phyloP scores from a whole-genome alignment of 2,329 filamentous ascomycete genomes.

The Penicillium sp. region DNA sequence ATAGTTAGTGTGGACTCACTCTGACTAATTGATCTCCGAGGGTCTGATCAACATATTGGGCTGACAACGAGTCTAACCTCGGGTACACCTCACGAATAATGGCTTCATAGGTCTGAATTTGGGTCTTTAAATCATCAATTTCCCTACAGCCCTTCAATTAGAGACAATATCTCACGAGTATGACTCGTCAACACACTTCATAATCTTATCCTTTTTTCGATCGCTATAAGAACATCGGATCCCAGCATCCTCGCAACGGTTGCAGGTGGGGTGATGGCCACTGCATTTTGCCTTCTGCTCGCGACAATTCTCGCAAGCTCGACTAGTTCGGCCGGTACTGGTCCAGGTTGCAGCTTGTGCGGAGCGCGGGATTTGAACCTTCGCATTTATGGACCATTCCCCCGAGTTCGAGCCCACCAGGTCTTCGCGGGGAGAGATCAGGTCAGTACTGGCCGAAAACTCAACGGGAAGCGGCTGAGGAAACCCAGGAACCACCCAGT shows the following conservation, averaged over 20 bases:
- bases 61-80: slow-evolving; percentile 33
- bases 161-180: neutral
- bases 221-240: slow-evolving; percentile 45
- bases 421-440: slow-evolving; percentile 12
- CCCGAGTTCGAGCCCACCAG: slow-evolving; percentile 8
- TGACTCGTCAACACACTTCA: slow-evolving; percentile 36
- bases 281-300: slow-evolving; percentile 50
- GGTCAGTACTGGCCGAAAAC: slow-evolving; percentile 16
- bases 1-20: slow-evolving; percentile 26
- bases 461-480: slow-evolving; percentile 15
- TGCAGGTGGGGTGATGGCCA: slow-evolving; percentile 45
- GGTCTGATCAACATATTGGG: slow-evolving; percentile 35
- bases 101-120: slow-evolving; percentile 37
- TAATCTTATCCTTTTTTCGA: slow-evolving; percentile 45
- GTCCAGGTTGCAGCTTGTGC: slow-evolving; percentile 22
- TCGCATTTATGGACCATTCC: slow-evolving; percentile 26
- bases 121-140: slow-evolving; percentile 38
- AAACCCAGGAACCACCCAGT: slow-evolving; percentile 19
- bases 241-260: slow-evolving; percentile 44
- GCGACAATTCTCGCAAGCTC: slow-evolving; percentile 47
- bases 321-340: slow-evolving; percentile 34
- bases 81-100: slow-evolving; percentile 36
- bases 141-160: slow-evolving; percentile 30
- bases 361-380: slow-evolving; percentile 34
- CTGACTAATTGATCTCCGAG: slow-evolving; percentile 28